These are phyloP conservation scores for Fusarium sp. DNA, from an alignment of 2,329 filamentous ascomycete genomes.

Conservation along the genomic window DNA sequence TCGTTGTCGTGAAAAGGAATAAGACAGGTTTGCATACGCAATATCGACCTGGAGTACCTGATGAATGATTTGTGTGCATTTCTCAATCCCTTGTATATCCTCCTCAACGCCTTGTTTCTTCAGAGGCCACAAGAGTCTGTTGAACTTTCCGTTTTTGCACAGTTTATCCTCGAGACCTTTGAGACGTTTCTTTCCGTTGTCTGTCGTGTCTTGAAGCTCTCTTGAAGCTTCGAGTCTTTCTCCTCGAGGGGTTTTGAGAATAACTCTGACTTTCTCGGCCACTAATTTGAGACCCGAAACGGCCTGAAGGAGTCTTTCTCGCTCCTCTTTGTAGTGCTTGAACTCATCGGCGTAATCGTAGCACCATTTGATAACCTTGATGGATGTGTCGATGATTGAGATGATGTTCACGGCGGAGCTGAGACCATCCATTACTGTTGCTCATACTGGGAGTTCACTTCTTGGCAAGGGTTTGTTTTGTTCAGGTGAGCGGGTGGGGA, in stretches of 20 bases:
- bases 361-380: neutral
- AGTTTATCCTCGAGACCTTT: neutral
- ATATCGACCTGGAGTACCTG: neutral
- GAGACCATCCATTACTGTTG: neutral
- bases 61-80: neutral
- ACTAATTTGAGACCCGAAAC: neutral
- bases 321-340: neutral
- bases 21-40: neutral
- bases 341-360: neutral
- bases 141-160: neutral
- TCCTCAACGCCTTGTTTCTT: neutral
- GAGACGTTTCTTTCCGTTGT: neutral
- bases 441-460: neutral
- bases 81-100: neutral
- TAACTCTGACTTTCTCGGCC: neutral
- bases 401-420: neutral
- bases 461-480: neutral
- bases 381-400: neutral
- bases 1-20: neutral
- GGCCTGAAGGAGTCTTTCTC: neutral
- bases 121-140: neutral
- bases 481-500: neutral
- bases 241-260: neutral
- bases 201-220: neutral
- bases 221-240: neutral